A percentile compares a stretch with the other conserved stretches of the same genome.
These are phyloP conservation scores for Oryza coarctata DNA, from an alignment of 176 grass and related monocot genomes.

Conservation along the genomic window DNA sequence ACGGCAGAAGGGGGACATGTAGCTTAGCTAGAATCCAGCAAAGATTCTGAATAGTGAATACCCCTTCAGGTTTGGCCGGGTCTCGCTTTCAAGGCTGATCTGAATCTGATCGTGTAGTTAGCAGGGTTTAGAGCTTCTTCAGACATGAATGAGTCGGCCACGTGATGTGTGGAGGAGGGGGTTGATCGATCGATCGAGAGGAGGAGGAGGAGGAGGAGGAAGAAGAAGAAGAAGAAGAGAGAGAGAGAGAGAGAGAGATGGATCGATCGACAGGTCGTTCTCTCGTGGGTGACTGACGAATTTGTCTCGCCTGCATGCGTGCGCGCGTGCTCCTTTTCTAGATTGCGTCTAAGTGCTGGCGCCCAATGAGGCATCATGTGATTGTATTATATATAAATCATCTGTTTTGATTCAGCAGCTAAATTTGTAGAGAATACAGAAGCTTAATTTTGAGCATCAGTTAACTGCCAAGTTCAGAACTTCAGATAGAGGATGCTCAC, in stretches of 20 bases:
- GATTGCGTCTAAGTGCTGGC: not conserved
- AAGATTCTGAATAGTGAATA: not conserved
- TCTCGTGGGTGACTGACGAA: not conserved
- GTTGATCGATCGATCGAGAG: not conserved
- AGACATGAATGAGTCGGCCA: constrained; percentile 14
- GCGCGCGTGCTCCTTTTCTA: not conserved
- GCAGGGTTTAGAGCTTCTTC: not conserved
- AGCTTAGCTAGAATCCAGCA: not conserved
- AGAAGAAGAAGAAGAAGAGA: too few relatives aligned
- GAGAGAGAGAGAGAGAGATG: not conserved
- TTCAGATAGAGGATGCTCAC: too few relatives aligned
- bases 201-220: too few relatives aligned
- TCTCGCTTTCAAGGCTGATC: constrained; percentile 25
- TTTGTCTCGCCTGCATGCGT: not conserved
- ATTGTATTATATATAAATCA: not conserved
- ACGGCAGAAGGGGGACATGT: not conserved
- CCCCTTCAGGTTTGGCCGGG: not conserved
- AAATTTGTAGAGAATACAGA: too few relatives aligned
- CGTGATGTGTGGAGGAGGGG: not conserved
- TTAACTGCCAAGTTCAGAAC: too few relatives aligned
- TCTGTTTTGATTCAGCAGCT: not conserved
- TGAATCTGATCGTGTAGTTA: not conserved
- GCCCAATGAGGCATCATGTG: not conserved
- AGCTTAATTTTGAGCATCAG: too few relatives aligned
- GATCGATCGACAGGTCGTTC: not conserved